Conservation (phyloP, 1,284 basidiomycete species). For the Uromyces viciae-fabae region DNA sequence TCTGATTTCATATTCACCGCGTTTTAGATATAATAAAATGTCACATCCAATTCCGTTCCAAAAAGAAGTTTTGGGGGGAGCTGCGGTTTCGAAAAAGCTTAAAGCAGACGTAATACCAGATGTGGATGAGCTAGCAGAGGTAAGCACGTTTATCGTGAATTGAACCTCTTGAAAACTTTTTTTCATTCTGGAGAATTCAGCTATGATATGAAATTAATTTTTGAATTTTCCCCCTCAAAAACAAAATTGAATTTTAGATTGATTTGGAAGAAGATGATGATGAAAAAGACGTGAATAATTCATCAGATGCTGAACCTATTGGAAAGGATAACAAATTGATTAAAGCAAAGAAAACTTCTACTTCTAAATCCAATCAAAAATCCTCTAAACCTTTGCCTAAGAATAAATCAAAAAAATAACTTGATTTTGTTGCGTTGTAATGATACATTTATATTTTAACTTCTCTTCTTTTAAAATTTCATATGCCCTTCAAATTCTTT, state of each 20-base stretch:
- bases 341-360: conserved; percentile 57
- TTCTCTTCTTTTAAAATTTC: not conserved
- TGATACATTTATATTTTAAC: not conserved
- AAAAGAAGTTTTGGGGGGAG: not conserved
- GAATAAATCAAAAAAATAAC: not conserved
- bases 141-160: not conserved
- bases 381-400: no score
- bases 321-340: conserved; percentile 46
- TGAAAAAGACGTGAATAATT: conserved; percentile 44
- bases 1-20: not conserved
- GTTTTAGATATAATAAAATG: conserved; percentile 57
- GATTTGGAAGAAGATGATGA: conserved; percentile 47
- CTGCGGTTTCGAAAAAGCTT: conserved; percentile 26
- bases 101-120: conserved; percentile 68
- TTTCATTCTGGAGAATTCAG: not conserved
- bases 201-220: not conserved
- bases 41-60: conserved; percentile 43
- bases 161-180: not conserved
- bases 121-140: conserved; percentile 77
- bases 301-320: conserved; percentile 46
- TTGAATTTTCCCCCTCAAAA: not conserved
- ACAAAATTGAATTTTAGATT: not conserved
- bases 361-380: no score
- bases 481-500: no score
- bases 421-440: not conserved